A percentile compares a stretch with the other conserved stretches of the same genome.
These are phyloP conservation scores for Pichia sp. DNA, from an alignment of 1,139 yeast species.

Conservation along the genomic window DNA sequence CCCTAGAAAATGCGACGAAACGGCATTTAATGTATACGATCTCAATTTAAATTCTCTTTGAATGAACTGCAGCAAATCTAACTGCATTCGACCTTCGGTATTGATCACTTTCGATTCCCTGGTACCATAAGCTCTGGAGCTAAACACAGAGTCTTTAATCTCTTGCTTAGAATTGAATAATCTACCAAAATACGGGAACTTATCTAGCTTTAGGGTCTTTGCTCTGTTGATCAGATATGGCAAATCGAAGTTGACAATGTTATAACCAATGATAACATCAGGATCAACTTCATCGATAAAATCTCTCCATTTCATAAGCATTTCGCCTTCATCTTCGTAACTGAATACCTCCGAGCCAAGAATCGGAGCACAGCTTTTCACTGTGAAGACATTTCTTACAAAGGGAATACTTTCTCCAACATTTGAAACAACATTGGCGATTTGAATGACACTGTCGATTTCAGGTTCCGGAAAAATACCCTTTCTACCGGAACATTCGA, in stretches of 20 bases:
- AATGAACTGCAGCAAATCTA: constrained; percentile 85
- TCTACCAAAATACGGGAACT: constrained; percentile 86
- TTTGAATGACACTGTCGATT: constrained; percentile 90
- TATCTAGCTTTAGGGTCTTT: constrained; percentile 51
- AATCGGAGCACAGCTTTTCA: constrained; percentile 83
- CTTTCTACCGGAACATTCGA: constrained; percentile 97
- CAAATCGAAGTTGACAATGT: constrained; percentile 88
- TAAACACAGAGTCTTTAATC: constrained; percentile 71
- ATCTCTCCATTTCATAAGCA: constrained; percentile 80
- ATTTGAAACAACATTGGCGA: constrained; percentile 84
- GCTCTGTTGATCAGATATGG: constrained; percentile 92
- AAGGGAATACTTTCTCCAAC: constrained; percentile 82
- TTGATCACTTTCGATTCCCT: constrained; percentile 87
- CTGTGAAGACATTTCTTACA: constrained; percentile 89
- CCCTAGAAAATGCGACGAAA: constrained; percentile 85
- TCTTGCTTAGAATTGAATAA: constrained; percentile 61
- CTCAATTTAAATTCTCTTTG: constrained; percentile 93
- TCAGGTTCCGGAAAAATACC: constrained; percentile 96
- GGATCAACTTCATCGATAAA: constrained; percentile 83
- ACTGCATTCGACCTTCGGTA: constrained; percentile 92
- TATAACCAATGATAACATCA: constrained; percentile 94
- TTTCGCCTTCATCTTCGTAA: constrained; percentile 65
- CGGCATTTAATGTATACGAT: constrained; percentile 91
- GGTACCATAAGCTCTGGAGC: constrained; percentile 95
- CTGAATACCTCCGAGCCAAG: constrained; percentile 89